Evolutionary conservation across 768 basidiomycete species (phyloP).

Genomic region (Hysterangium stoloniferum): DNA sequence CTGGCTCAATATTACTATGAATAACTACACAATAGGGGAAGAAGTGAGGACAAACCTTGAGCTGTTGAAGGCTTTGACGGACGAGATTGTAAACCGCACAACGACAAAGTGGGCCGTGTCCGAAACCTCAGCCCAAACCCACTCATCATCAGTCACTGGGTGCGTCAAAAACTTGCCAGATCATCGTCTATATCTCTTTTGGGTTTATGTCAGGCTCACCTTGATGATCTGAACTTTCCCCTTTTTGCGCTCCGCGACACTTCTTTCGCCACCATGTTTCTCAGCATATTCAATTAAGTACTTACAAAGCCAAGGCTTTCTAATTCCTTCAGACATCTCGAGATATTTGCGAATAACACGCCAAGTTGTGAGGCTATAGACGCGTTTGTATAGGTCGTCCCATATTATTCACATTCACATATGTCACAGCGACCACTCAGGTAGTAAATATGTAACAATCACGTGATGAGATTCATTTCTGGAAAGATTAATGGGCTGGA

Average conservation of each 20-base stretch:
- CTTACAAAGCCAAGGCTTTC: slow-evolving; percentile 46
- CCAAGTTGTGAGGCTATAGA: background rate
- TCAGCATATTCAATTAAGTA: slow-evolving; percentile 47
- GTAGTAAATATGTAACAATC: background rate
- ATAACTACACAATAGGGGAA: too few relatives aligned
- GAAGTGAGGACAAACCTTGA: background rate
- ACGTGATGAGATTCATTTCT: slow-evolving; percentile 3
- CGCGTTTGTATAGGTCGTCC: slow-evolving; percentile 1
- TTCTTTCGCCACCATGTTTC: slow-evolving; percentile 40
- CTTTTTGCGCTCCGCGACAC: slow-evolving; percentile 28
- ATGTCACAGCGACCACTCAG: background rate
- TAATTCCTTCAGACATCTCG: slow-evolving; percentile 35
- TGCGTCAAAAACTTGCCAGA: slow-evolving; percentile 47
- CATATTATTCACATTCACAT: background rate
- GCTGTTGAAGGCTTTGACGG: slow-evolving; percentile 35
- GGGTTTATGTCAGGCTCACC: too few relatives aligned
- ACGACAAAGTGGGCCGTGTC: slow-evolving; percentile 47
- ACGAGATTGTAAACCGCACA: slow-evolving; percentile 47
- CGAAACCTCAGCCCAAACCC: slow-evolving; percentile 56
- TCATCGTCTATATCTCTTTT: background rate
- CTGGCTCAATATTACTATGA: too few relatives aligned
- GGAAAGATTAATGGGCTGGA: slow-evolving; percentile 5
- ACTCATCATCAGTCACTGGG: slow-evolving; percentile 28
- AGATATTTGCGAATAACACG: too few relatives aligned
- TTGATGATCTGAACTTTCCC: slow-evolving; percentile 55